Percentiles rank a stretch among this genome's conserved stretches.
These are phyloP conservation scores for Cladosporium sp. DNA, from an alignment of 2,329 filamentous ascomycete genomes.

Conservation along the genomic window DNA sequence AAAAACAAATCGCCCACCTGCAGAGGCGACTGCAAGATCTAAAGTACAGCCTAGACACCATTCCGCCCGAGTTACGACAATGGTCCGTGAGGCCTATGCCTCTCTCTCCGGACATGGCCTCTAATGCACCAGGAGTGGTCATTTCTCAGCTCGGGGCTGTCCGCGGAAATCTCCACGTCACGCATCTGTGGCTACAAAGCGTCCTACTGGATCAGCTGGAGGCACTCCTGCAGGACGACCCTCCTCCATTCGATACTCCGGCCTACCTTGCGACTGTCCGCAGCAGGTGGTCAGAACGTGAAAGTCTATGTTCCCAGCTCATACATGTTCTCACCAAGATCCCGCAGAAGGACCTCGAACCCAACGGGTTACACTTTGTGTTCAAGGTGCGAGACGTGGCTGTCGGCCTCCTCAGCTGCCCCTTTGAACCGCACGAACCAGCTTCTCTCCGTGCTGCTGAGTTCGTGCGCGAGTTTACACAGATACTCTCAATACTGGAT, in stretches of 20 bases:
- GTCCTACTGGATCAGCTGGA: constrained; percentile 20
- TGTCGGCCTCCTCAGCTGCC: constrained; percentile 16
- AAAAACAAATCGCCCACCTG: constrained; percentile 6
- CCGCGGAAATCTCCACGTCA: constrained; percentile 15
- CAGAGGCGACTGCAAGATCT: constrained; percentile 13
- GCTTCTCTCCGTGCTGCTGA: constrained; percentile 16
- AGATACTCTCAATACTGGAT: constrained; percentile 12
- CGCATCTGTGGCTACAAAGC: constrained; percentile 19
- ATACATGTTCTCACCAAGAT: constrained; percentile 16
- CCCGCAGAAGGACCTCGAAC: constrained; percentile 5
- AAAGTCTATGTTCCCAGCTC: constrained; percentile 15
- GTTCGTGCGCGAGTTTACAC: constrained; percentile 18
- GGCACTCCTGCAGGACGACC: background rate
- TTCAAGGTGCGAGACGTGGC: constrained; percentile 21
- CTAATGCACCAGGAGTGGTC: background rate
- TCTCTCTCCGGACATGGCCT: background rate
- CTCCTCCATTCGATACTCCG: background rate
- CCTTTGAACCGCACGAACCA: constrained; percentile 12
- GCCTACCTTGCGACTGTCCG: constrained; percentile 13
- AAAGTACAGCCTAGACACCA: constrained; percentile 11
- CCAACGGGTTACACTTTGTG: constrained; percentile 13
- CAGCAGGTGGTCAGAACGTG: constrained; percentile 16
- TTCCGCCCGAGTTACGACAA: constrained; percentile 16
- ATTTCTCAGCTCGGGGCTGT: constrained; percentile 10
- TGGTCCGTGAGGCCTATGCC: constrained; percentile 7